These are phyloP conservation scores for Dendrothele bispora DNA, from an alignment of 768 basidiomycete genomes.

Conservation along the genomic window DNA sequence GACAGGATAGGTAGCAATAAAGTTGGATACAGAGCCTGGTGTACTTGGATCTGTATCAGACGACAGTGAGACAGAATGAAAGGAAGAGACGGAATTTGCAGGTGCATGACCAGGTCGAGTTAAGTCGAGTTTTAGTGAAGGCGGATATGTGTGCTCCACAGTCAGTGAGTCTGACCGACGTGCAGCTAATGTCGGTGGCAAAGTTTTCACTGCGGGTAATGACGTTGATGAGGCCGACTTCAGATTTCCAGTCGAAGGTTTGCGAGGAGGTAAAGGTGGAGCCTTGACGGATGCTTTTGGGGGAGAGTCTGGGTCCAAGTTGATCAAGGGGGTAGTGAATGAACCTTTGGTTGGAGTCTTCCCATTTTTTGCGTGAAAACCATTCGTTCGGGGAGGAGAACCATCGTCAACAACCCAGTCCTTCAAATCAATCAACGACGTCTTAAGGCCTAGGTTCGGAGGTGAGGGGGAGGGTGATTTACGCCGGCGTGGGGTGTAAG, in stretches of 20 bases:
- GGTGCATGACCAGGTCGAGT: conserved; percentile 48
- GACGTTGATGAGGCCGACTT: conserved; percentile 40
- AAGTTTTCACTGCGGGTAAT: conserved; percentile 16
- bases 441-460: conserved; percentile 47
- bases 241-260: conserved; percentile 51
- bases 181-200: conserved; percentile 29
- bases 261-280: conserved; percentile 69
- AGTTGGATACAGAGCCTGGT: conserved; percentile 41
- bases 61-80: conserved; percentile 81
- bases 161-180: conserved; percentile 47
- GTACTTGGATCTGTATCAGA: conserved; percentile 53
- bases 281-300: no score
- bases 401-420: conserved; percentile 76
- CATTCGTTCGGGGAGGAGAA: conserved; percentile 29
- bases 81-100: conserved; percentile 76
- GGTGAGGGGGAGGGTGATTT: conserved; percentile 52
- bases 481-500: conserved; percentile 44
- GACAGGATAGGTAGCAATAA: conserved; percentile 46
- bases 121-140: conserved; percentile 35
- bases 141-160: conserved; percentile 63
- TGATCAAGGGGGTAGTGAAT: no score
- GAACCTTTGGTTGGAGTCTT: no score
- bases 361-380: no score
- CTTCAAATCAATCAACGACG: conserved; percentile 68
- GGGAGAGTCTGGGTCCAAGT: no score